Evolutionary conservation across 768 basidiomycete species (phyloP).

Genomic region (Rhodotorula paludigena): DNA sequence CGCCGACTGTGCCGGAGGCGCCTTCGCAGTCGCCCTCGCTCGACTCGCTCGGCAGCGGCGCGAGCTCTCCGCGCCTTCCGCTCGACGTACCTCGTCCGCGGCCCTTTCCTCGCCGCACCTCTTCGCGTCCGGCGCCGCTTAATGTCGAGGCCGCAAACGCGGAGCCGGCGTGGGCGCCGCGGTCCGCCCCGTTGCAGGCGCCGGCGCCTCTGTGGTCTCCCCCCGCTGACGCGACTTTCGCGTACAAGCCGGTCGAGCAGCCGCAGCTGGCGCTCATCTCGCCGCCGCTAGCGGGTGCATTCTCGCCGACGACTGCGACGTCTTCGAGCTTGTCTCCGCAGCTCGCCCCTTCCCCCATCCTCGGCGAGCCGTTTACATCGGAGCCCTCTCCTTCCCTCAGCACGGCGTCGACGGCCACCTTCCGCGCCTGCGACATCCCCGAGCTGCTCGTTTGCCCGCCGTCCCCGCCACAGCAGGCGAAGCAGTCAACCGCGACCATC

Average conservation of each 20-base stretch:
- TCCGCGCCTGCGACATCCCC: conserved; percentile 27
- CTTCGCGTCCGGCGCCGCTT: conserved; percentile 28
- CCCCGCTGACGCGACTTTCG: not conserved
- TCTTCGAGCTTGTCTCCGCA: not conserved
- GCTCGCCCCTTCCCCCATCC: not conserved
- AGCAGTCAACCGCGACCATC: not conserved
- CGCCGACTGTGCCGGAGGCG: not conserved
- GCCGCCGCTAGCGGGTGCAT: not conserved
- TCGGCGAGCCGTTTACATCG: conserved; percentile 19
- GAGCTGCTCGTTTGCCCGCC: conserved; percentile 36
- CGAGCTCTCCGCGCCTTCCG: not conserved
- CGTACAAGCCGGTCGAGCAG: not conserved
- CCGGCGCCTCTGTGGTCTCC: not conserved
- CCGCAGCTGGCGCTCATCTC: conserved; percentile 3
- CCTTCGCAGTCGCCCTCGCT: too few relatives aligned
- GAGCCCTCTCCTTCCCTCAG: conserved; percentile 14
- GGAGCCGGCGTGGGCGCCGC: not conserved
- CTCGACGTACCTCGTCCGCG: conserved; percentile 8
- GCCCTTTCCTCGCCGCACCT: conserved; percentile 21
- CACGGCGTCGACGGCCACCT: conserved; percentile 30
- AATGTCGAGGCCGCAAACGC: conserved; percentile 33
- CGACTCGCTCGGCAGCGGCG: not conserved
- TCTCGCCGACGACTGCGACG: not conserved
- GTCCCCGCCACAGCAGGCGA: conserved; percentile 15
- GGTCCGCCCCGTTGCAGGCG: conserved; percentile 11